A percentile compares a stretch with the other conserved stretches of the same genome.
Conservation (phyloP, 2,329 filamentous ascomycete species). For the Fusarium albosuccineum region DNA sequence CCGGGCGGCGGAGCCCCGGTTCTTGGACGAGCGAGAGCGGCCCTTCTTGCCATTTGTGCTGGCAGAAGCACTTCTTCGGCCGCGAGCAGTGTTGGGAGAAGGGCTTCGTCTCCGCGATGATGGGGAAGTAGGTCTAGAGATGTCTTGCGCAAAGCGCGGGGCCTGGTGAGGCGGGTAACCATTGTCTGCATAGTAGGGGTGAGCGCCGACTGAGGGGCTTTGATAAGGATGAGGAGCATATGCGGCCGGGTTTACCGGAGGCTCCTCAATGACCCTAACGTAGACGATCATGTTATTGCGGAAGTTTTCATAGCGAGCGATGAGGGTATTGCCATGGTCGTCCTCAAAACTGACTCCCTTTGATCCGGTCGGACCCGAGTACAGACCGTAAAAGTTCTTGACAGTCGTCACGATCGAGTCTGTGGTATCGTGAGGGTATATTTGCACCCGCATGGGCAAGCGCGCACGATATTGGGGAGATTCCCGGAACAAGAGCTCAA, state of each 20-base stretch:
- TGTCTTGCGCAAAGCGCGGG: conserved; percentile 69
- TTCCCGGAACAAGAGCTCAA: conserved; percentile 79
- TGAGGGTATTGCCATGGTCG: conserved; percentile 87
- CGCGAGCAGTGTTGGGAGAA: conserved; percentile 77
- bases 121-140: conserved; percentile 77
- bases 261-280: conserved; percentile 83
- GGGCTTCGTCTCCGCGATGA: conserved; percentile 81
- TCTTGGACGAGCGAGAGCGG: conserved; percentile 78
- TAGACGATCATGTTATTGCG: conserved; percentile 92
- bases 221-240: conserved; percentile 68
- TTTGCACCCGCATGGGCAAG: conserved; percentile 88
- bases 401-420: conserved; percentile 98
- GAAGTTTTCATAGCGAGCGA: conserved; percentile 97
- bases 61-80: conserved; percentile 82
- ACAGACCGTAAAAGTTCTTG: conserved; percentile 98
- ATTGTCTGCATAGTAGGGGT: conserved; percentile 68
- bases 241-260: conserved; percentile 57
- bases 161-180: conserved; percentile 60
- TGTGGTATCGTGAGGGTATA: conserved; percentile 95
- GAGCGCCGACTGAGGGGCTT: conserved; percentile 63
- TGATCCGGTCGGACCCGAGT: conserved; percentile 76
- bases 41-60: conserved; percentile 73
- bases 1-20: conserved; percentile 63
- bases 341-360: conserved; percentile 97
- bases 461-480: conserved; percentile 78